These are phyloP conservation scores for Elsinoe australis DNA, from an alignment of 2,329 filamentous ascomycete species.

Conservation along the genomic window DNA sequence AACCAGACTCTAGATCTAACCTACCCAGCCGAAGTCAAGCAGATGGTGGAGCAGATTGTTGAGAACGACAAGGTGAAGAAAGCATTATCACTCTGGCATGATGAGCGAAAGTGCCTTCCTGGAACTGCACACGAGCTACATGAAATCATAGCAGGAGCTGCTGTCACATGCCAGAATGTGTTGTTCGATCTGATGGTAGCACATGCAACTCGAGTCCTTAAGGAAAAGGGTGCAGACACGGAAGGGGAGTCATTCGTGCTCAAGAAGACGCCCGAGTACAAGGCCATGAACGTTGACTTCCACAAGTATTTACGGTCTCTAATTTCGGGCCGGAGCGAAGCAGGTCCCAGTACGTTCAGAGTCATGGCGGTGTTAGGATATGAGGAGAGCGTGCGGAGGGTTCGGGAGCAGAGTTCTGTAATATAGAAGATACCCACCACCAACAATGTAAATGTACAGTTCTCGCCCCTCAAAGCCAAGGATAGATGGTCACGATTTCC, in stretches of 20 bases:
- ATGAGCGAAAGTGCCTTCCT: not conserved
- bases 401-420: not conserved
- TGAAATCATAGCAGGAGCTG: constrained; percentile 17
- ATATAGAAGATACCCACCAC: not conserved
- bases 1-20: not conserved
- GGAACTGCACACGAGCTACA: not conserved
- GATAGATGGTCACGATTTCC: too few species aligned
- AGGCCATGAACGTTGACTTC: constrained; percentile 27
- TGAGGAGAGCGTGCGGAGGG: constrained; percentile 41
- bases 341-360: constrained; percentile 47
- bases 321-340: constrained; percentile 42
- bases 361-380: constrained; percentile 51
- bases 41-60: constrained; percentile 4
- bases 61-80: not conserved
- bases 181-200: constrained; percentile 2
- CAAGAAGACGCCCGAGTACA: constrained; percentile 20
- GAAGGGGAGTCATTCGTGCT: constrained; percentile 16
- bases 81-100: not conserved
- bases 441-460: not conserved
- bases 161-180: constrained; percentile 14
- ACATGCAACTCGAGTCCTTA: not conserved
- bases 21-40: constrained; percentile 1
- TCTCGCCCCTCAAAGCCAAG: not conserved
- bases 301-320: constrained; percentile 53
- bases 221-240: constrained; percentile 1